A percentile compares a stretch with the other conserved stretches of the same genome.
phyloP scores from a whole-genome alignment of 2,329 filamentous ascomycete genomes.

The Xylaria sp. region DNA sequence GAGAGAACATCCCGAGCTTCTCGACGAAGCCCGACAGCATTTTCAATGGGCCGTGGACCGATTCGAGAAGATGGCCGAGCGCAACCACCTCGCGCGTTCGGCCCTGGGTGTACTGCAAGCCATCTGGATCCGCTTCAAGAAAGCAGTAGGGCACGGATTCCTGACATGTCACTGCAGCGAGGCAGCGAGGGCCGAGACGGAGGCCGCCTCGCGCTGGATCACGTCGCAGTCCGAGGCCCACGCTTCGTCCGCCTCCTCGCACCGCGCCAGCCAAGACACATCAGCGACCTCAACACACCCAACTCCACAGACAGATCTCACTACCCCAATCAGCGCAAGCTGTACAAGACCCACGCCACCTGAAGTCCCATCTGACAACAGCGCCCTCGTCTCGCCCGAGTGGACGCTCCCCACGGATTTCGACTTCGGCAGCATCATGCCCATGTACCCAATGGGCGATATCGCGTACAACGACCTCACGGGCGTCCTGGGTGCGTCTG shows the following conservation, averaged over 20 bases:
- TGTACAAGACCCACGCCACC: constrained; percentile 43
- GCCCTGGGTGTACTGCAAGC: constrained; percentile 67
- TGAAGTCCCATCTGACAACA: constrained; percentile 28
- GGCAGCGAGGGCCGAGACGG: constrained; percentile 34
- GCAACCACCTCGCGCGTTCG: constrained; percentile 64
- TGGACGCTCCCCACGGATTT: constrained; percentile 59
- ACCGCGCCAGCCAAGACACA: constrained; percentile 26
- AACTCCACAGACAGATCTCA: constrained; percentile 39
- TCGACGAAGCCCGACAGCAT: constrained; percentile 62
- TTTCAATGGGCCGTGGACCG: constrained; percentile 70
- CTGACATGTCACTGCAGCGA: constrained; percentile 35
- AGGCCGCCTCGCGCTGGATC: constrained; percentile 37
- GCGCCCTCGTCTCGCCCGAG: constrained; percentile 44
- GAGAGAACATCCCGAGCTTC: constrained; percentile 62
- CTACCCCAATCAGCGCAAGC: constrained; percentile 37
- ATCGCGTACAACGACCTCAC: constrained; percentile 67
- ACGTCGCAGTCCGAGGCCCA: constrained; percentile 31
- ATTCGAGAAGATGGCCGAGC: constrained; percentile 65
- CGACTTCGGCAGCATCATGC: constrained; percentile 63
- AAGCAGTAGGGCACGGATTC: constrained; percentile 56
- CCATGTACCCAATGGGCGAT: constrained; percentile 68
- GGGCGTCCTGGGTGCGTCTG: constrained; percentile 49
- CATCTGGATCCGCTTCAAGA: constrained; percentile 65
- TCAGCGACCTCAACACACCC: constrained; percentile 26
- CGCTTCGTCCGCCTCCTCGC: constrained; percentile 22